These are phyloP conservation scores for Stylonectria norvegica DNA, from an alignment of 2,329 filamentous ascomycete species.

Conservation along the genomic window DNA sequence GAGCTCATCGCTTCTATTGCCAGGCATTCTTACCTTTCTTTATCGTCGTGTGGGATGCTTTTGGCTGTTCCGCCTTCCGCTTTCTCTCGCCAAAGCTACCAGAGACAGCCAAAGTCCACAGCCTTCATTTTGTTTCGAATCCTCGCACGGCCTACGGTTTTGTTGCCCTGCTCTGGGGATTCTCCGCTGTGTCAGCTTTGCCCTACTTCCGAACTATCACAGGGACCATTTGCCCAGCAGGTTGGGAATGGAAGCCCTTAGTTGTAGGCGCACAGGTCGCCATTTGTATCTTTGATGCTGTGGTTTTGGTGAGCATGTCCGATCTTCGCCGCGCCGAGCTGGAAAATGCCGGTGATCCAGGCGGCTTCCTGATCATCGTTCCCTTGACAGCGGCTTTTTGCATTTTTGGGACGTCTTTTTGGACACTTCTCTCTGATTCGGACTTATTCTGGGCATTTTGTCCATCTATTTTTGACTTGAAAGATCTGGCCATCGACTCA, in stretches of 20 bases:
- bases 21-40: too few species aligned
- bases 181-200: too few species aligned
- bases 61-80: not conserved
- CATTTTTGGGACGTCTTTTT: slow-evolving; percentile 3
- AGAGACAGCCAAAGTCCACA: slow-evolving; percentile 3
- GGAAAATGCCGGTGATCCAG: slow-evolving; percentile 1
- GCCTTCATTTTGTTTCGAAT: too few species aligned
- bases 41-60: too few species aligned
- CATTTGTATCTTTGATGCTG: slow-evolving; percentile 2
- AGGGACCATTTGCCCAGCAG: too few species aligned
- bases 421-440: slow-evolving; percentile 3
- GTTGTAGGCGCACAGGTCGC: slow-evolving; percentile 3
- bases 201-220: too few species aligned
- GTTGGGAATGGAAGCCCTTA: too few species aligned
- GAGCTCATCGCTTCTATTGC: not conserved
- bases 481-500: slow-evolving; percentile 4
- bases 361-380: slow-evolving; percentile 1
- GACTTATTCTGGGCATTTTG: slow-evolving; percentile 3
- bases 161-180: too few species aligned
- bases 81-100: slow-evolving; percentile 3
- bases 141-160: too few species aligned
- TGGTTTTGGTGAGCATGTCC: slow-evolving; percentile 2
- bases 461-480: slow-evolving; percentile 1
- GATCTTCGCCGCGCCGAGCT: slow-evolving; percentile 3
- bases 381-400: slow-evolving; percentile 4